Evolutionary conservation across 495 filamentous ascomycete species (phyloP).

Genomic region (Lasiosphaeria ovina): DNA sequence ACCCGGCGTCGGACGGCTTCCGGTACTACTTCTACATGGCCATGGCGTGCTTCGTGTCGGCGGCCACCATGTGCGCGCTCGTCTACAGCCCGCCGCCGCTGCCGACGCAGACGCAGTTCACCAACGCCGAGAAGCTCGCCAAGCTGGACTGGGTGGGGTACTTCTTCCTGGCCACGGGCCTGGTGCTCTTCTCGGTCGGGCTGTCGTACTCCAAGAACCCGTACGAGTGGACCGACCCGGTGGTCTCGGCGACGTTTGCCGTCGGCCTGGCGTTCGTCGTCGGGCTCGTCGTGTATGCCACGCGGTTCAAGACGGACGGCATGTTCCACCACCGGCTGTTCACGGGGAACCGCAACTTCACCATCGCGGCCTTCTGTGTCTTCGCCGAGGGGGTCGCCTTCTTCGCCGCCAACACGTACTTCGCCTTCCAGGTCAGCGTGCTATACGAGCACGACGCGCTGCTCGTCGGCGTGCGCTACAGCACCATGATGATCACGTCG

Average conservation of each 20-base stretch:
- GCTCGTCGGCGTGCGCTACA: conserved; percentile 25
- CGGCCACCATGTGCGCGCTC: conserved; percentile 20
- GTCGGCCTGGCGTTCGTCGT: conserved; percentile 24
- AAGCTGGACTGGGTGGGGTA: conserved; percentile 39
- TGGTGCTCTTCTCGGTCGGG: conserved; percentile 33
- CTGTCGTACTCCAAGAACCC: conserved; percentile 39
- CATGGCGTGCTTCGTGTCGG: conserved; percentile 20
- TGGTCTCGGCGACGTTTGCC: conserved; percentile 31
- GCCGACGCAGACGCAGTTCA: conserved; percentile 15
- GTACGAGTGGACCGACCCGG: conserved; percentile 32
- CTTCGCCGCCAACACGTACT: conserved; percentile 39
- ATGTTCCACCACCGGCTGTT: conserved; percentile 41
- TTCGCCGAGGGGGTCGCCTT: conserved; percentile 36
- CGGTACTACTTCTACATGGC: conserved; percentile 32
- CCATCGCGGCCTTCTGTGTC: conserved; percentile 28
- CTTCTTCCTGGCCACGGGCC: conserved; percentile 25
- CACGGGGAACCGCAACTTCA: conserved; percentile 30
- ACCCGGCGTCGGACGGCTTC: conserved; percentile 27
- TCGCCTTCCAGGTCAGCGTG: conserved; percentile 32
- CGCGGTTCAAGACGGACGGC: conserved; percentile 32
- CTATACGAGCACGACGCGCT: conserved; percentile 32
- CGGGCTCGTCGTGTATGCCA: conserved; percentile 28
- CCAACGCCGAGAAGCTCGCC: conserved; percentile 25
- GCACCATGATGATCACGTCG: conserved; percentile 24
- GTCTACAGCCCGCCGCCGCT: conserved; percentile 29